Evolutionary conservation across 192 early-diverging fungal species (phyloP).

Genomic region (Blastocladiella britannica): DNA sequence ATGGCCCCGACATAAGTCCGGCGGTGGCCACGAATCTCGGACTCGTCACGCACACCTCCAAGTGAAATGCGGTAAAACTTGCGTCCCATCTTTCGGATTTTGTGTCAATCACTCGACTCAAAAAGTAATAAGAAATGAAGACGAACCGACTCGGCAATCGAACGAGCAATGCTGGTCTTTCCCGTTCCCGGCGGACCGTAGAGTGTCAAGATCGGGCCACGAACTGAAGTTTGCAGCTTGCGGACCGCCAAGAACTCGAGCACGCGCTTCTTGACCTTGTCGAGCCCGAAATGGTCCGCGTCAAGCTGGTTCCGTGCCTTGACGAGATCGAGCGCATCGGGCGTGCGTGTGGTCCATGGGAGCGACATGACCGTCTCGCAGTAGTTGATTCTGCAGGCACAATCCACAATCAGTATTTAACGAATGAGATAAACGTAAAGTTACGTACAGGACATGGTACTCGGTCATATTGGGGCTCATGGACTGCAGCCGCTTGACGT

Average conservation of each 20-base stretch:
- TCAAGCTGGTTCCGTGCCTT: conserved; percentile 42
- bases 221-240: conserved; percentile 47
- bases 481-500: conserved; percentile 42
- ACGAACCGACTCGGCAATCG: conserved; percentile 58
- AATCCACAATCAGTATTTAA: too few species aligned
- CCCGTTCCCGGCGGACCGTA: conserved; percentile 48
- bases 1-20: conserved; percentile 72
- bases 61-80: conserved; percentile 65
- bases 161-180: conserved; percentile 64
- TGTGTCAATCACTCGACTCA: too few species aligned
- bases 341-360: conserved; percentile 43
- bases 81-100: conserved; percentile 40
- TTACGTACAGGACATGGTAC: conserved; percentile 50
- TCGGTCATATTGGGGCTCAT: conserved; percentile 55
- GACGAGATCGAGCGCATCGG: conserved; percentile 44
- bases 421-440: too few species aligned
- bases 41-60: conserved; percentile 69
- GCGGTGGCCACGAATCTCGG: conserved; percentile 71
- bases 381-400: too few species aligned
- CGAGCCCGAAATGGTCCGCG: conserved; percentile 62
- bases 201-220: conserved; percentile 57
- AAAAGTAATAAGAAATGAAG: too few species aligned
- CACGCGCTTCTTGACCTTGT: conserved; percentile 58
- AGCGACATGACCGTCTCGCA: conserved; percentile 55
- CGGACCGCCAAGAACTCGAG: conserved; percentile 65